Conservation (phyloP, 2,329 filamentous ascomycete genomes). For the Botrytis porri region DNA sequence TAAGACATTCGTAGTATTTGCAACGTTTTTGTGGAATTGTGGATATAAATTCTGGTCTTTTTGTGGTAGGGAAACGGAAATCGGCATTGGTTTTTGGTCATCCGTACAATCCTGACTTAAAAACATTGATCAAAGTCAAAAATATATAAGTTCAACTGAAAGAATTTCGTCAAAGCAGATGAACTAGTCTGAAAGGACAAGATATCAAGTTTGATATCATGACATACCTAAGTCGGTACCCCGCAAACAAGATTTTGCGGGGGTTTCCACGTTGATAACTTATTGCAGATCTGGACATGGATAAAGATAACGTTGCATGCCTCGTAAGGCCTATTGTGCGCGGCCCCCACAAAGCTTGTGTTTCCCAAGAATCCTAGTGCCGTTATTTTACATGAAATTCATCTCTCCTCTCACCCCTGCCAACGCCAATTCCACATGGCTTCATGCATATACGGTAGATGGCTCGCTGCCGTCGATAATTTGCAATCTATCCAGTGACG, state of each 20-base stretch:
- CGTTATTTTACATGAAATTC: not conserved
- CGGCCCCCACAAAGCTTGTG: constrained; percentile 14
- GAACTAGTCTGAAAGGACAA: not conserved
- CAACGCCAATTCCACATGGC: constrained; percentile 2
- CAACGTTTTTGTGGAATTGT: not conserved
- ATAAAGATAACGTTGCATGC: constrained; percentile 10
- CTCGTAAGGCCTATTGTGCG: not conserved
- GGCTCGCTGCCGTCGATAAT: not conserved
- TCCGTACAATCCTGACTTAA: not conserved
- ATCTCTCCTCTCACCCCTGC: not conserved
- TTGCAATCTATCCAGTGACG: constrained; percentile 1
- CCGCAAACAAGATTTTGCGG: constrained; percentile 1
- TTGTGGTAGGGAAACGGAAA: not conserved
- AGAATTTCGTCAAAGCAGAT: not conserved
- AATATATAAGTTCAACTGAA: too few relatives aligned
- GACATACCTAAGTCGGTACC: not conserved
- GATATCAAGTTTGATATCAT: not conserved
- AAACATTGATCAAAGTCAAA: not conserved
- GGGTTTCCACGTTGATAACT: not conserved
- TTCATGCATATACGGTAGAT: constrained; percentile 9
- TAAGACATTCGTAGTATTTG: not conserved
- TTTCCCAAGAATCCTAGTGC: not conserved
- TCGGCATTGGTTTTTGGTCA: not conserved
- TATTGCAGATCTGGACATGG: not conserved
- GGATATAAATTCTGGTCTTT: not conserved